Percentiles rank a stretch among this genome's conserved stretches.
Conservation (phyloP, 2,329 filamentous ascomycete genomes). For the Aureobasidium lini region DNA sequence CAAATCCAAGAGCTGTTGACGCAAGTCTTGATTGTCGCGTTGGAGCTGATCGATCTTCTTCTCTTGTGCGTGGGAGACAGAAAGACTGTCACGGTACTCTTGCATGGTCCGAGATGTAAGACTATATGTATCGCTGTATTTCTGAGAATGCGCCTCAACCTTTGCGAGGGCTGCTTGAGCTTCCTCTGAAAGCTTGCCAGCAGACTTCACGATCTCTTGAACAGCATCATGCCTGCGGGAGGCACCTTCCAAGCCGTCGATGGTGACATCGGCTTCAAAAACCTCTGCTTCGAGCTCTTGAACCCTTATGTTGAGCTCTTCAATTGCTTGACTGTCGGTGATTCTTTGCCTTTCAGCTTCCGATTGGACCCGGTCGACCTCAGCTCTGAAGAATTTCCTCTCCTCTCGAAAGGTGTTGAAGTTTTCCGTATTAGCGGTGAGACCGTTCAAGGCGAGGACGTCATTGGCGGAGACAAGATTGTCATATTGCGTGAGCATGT, state of each 20-base stretch:
- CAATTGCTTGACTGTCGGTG: too few species aligned
- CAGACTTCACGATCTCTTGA: neutral
- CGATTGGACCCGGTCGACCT: neutral
- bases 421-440: neutral
- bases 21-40: too few species aligned
- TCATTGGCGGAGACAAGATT: neutral
- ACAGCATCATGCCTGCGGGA: too few species aligned
- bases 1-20: too few species aligned
- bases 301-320: too few species aligned
- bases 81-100: too few species aligned
- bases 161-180: neutral
- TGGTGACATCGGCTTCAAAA: neutral
- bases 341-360: neutral
- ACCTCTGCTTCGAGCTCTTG: neutral
- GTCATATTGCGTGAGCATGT: neutral
- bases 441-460: neutral
- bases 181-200: neutral
- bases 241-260: neutral
- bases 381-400: neutral
- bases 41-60: too few species aligned
- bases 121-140: too few species aligned
- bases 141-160: too few species aligned
- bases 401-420: neutral
- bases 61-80: too few species aligned
- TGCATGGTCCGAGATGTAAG: too few species aligned